Evolutionary conservation across 73 alveolate genomes (phyloP), one percentile per base, ranked within the genome.

Genomic region (Paramecium pentaurelia): DNA sequence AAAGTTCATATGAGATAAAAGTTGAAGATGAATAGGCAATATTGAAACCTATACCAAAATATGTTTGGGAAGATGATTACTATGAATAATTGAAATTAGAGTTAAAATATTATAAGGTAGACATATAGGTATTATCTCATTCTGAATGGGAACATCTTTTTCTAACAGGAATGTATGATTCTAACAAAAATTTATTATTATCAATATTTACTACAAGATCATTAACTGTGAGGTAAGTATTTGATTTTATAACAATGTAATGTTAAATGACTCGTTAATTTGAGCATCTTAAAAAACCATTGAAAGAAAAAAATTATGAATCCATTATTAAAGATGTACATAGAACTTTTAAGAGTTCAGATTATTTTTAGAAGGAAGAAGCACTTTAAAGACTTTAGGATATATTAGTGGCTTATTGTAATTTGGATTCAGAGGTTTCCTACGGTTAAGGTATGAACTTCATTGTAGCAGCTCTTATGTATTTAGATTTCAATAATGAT

Each of bases 401-500:
- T 22, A 75, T 75, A 75, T 4, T 75, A 37, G 88, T 75, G 20
- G 88, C 88, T 10, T 75, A 75, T 34, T 9, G 59, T 38, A 75
- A 75, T 75, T 38, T 75, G 7, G 88, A 75, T n/a, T 18, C 88
- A 36, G 88, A 75, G 11, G 58, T 75, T n/a, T 42, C 38, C 1
- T 75, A 75, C 36, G 88, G 88, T 10, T 75, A 75, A 11, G 88
- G 88, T 37, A 75, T 75, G 88, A 75, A 75, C n/a, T 75, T 75
- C 28, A 75, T 75, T 3, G 88, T 75, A 4, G 88, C 88, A 16
- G 88, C 37, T 36, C 27, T 75, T 5, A 30, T 75, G 22, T 75
- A 75, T 38, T 36, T 75, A 36, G 88, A 75, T 42, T 38, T 30
- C 28, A 42, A 38, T 36, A 42, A 75, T 75, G 88, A 75, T 38